These are phyloP conservation scores for Starmerella sirachaensis DNA, from an alignment of 805 yeast species.

Conservation along the genomic window DNA sequence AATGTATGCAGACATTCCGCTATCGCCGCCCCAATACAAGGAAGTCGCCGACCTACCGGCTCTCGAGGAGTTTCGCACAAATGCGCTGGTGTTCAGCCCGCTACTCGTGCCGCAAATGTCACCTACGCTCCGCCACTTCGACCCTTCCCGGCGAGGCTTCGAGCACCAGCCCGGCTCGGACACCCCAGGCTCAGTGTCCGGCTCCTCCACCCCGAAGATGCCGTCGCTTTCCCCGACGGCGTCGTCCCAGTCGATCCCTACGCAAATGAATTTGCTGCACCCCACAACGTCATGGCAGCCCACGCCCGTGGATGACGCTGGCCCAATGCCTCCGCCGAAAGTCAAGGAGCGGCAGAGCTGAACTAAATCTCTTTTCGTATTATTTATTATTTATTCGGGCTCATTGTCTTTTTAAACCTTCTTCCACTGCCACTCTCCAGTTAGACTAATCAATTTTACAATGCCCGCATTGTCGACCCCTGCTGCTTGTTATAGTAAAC, in stretches of 20 bases:
- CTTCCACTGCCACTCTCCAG: constrained; percentile 1
- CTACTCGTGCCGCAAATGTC: constrained; percentile 19
- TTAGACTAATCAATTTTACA: no score
- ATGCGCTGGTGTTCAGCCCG: constrained; percentile 20
- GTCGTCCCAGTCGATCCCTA: no score
- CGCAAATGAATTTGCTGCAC: no score
- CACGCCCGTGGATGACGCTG: no score
- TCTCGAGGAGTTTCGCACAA: constrained; percentile 22
- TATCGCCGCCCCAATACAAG: constrained; percentile 77
- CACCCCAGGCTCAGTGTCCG: constrained; percentile 3
- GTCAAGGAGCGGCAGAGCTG: no score
- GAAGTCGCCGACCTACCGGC: constrained; percentile 23
- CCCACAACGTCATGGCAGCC: no score
- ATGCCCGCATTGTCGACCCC: background rate
- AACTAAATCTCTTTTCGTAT: no score
- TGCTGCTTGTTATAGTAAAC: background rate
- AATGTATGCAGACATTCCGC: constrained; percentile 73
- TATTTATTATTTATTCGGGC: no score
- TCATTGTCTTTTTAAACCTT: no score
- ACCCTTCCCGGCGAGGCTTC: constrained; percentile 21
- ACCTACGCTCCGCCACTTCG: constrained; percentile 24
- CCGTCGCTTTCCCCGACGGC: constrained; percentile 1
- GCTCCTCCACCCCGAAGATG: background rate
- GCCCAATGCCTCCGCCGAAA: no score
- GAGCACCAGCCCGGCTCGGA: constrained; percentile 11